These are phyloP conservation scores for Adansonia digitata DNA, from an alignment of 345 rosid species.

Conservation along the genomic window DNA sequence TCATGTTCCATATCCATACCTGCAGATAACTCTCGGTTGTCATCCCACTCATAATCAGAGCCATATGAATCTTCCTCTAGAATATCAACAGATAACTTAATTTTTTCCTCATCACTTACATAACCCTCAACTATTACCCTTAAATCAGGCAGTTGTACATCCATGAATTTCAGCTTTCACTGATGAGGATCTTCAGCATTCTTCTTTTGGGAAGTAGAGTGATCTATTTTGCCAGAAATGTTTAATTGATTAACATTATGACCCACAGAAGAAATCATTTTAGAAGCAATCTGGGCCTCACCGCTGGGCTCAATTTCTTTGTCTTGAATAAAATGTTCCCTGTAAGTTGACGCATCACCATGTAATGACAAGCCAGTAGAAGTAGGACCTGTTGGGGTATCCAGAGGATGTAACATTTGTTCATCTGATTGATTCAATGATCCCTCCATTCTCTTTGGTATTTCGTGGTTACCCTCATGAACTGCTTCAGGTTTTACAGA, in stretches of 20 bases:
- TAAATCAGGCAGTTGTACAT: constrained; percentile 24
- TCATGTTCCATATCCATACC: constrained; percentile 35
- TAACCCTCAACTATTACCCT: constrained; percentile 36
- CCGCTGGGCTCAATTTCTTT: constrained; percentile 15
- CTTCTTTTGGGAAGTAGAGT: constrained; percentile 26
- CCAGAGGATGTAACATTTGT: constrained; percentile 13
- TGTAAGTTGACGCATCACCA: constrained; percentile 13
- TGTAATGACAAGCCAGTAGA: constrained; percentile 22
- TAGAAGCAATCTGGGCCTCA: no score
- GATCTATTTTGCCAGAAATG: constrained; percentile 24
- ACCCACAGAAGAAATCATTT: constrained; percentile 16
- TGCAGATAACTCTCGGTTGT: constrained; percentile 28
- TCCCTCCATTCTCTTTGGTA: constrained; percentile 24
- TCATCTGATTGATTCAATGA: constrained; percentile 20
- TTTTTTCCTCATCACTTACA: constrained; percentile 51
- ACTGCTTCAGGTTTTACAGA: constrained; percentile 49
- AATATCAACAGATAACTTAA: constrained; percentile 47
- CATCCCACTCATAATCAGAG: constrained; percentile 45
- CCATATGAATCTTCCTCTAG: constrained; percentile 40
- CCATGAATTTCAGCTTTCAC: constrained; percentile 15
- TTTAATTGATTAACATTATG: constrained; percentile 24
- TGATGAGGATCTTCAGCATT: constrained; percentile 20
- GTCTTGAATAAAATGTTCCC: constrained; percentile 7
- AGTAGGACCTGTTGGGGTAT: constrained; percentile 15
- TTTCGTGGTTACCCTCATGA: constrained; percentile 28